Evolutionary conservation across 1,139 yeast species (phyloP), one percentile per base, ranked within the genome.

Genomic region (Scheffersomyces quercinus): DNA sequence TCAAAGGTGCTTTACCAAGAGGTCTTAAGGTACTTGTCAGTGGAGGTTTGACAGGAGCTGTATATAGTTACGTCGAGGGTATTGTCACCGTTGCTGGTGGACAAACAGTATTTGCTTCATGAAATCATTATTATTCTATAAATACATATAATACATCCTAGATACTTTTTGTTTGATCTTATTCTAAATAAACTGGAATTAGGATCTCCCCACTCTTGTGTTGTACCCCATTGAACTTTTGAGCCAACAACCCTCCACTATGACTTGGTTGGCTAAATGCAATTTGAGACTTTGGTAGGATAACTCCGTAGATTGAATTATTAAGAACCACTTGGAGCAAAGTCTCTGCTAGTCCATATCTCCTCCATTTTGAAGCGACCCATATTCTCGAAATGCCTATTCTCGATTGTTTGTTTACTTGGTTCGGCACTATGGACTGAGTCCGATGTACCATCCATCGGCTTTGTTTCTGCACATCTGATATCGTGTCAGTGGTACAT

Each of bases 1-100:
- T 91, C 83, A 76, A 81, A 44, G 98, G 98, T 20, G 74, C 89
- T 58, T 58, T 85, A 5, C 97, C 97, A 8, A 70, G 98, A 52
- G 78, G 88, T 43, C 65, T 88, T 38, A 88, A 89, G 58, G 87
- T 89, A 2, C 80, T 89, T 47, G 77, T 87, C 12, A 83, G 88
- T 51, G 95, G 97, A 14, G 88, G 91, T 5, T 75, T 89, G 16
- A 83, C 95, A 2, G 83, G 90, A 45, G 72, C 83, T 15, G 77
- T 87, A 24, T 89, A 88, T 59, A 81, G 77, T 44, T 72, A 76
- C 50, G 78, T 84, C 10, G 88, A 83, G 49, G 71, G 68, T 37
- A 60, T 73, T 8, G 76, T 81, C 14, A 68, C 65, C 29, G 64
- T 67, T 37, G 81, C 82, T 2, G 70, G 80, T 43, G 68, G 67